Conservation (phyloP, 768 basidiomycete species). For the Boletus tomentosulus region DNA sequence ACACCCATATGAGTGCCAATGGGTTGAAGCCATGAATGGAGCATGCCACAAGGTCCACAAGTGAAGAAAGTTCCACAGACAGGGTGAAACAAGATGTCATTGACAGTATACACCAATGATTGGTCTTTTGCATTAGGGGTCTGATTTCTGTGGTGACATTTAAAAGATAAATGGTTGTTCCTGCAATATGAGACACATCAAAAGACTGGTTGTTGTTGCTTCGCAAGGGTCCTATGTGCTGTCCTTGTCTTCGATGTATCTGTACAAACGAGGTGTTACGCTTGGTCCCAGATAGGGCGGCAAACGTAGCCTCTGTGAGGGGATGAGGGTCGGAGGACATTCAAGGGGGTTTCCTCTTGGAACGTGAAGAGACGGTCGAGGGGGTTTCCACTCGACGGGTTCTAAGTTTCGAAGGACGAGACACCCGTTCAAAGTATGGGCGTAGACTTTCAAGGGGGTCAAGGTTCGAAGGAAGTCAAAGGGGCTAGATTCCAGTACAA, state of each 20-base stretch:
- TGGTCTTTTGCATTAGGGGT: slow-evolving; percentile 57
- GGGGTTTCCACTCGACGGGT: too few relatives aligned
- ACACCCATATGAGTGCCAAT: slow-evolving; percentile 10
- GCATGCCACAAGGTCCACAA: slow-evolving; percentile 42
- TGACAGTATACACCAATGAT: slow-evolving; percentile 75
- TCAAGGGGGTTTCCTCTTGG: too few relatives aligned
- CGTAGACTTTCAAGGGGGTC: too few relatives aligned
- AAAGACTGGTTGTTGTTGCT: neutral
- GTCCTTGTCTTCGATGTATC: slow-evolving; percentile 87
- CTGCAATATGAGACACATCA: slow-evolving; percentile 28
- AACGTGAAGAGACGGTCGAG: too few relatives aligned
- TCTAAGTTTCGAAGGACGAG: too few relatives aligned
- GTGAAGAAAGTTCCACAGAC: slow-evolving; percentile 84
- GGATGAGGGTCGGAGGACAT: too few relatives aligned
- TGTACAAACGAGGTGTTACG: slow-evolving; percentile 28
- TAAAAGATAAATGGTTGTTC: slow-evolving; percentile 80
- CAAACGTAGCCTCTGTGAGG: too few relatives aligned
- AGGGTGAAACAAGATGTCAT: slow-evolving; percentile 83
- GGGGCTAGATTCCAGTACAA: too few relatives aligned
- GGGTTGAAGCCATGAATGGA: slow-evolving; percentile 21
- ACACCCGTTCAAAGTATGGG: too few relatives aligned
- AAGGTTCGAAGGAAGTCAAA: too few relatives aligned
- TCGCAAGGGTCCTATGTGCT: slow-evolving; percentile 43
- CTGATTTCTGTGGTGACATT: slow-evolving; percentile 66
- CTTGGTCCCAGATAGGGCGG: too few relatives aligned